Base-by-base conservation (phyloP, 495 filamentous ascomycete species). In the Lasiosphaeria hispida region DNA sequence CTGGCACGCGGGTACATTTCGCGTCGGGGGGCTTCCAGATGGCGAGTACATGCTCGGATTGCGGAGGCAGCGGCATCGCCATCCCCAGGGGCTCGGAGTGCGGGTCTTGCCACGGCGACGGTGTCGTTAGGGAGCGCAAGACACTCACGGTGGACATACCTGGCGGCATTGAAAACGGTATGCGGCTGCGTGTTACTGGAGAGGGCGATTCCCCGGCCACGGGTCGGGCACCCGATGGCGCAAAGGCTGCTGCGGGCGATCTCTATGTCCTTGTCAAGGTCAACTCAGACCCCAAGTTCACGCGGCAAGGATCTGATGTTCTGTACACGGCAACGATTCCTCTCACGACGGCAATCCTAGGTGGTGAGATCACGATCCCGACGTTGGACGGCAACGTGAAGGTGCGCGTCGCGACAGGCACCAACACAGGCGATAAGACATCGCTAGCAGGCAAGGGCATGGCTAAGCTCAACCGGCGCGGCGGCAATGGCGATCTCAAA, bases 21-120 rank as follows among this genome's bases (percentile, higher is more conserved):
- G 87, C 96, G 80, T 84, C 89, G 64, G 91, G 90, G 35, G 92
- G 91, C 13, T 97, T 98, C 77, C 93, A 97, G 74, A 91, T 98
- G 83, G 88, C 87, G 8, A 90, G 89, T 56, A 95, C 92, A 2
- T 98, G 94, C 72, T 78, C 83, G 10, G 69, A 83, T 49, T 98
- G 94, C 69, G 83, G 83, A 39, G 94, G 94, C 6, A 80, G 78
- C 42, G 94, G 94, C 33, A 69, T 84, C 55, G 72, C 78, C 9
- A 83, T 87, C 44, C 91, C 94, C 9, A 82, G 79, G 55, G 90
- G 91, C 14, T 86, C 83, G 10, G 88, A 92, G 67, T 98, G 94
- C 72, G 75, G 79, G 18, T 78, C 82, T 8, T 98, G 94, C 71
- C 68, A 72, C 37, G 94, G 94, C 23, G 81, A 87, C 52, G 95